Evolutionary conservation across 805 yeast species (phyloP).

Genomic region (Candida khao-thaluensis): DNA sequence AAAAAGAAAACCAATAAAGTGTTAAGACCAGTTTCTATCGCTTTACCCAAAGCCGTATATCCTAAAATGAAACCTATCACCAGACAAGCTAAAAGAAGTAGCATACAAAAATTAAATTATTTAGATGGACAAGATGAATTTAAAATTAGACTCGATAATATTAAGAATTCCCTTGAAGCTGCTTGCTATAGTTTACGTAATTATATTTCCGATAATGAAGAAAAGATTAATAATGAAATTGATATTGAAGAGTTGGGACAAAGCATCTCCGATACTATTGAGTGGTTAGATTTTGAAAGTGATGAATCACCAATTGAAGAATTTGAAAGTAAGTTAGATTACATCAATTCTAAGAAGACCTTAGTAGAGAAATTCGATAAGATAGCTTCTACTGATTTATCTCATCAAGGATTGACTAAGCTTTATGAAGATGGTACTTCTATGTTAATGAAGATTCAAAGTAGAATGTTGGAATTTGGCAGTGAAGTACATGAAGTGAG

Average conservation of each 20-base stretch:
- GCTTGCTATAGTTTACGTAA: slow-evolving; percentile 68
- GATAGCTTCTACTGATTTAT: slow-evolving; percentile 48
- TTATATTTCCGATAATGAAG: slow-evolving; percentile 54
- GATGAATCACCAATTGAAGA: slow-evolving; percentile 44
- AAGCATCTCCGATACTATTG: slow-evolving; percentile 51
- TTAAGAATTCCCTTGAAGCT: slow-evolving; percentile 69
- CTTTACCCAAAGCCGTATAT: slow-evolving; percentile 50
- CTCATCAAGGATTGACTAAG: slow-evolving; percentile 42
- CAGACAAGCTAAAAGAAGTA: slow-evolving; percentile 40
- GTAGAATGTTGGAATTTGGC: slow-evolving; percentile 43
- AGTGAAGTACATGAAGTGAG: slow-evolving; percentile 45
- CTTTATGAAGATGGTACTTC: slow-evolving; percentile 44
- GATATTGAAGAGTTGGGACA: slow-evolving; percentile 15
- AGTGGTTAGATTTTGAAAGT: slow-evolving; percentile 78
- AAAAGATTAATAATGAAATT: slow-evolving; percentile 30
- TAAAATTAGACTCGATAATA: slow-evolving; percentile 52
- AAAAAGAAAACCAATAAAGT: slow-evolving; percentile 13
- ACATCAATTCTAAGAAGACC: slow-evolving; percentile 18
- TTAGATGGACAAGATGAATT: slow-evolving; percentile 57
- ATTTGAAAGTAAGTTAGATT: slow-evolving; percentile 24
- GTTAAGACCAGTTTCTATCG: slow-evolving; percentile 23
- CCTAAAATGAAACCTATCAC: slow-evolving; percentile 32
- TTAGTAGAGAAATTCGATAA: slow-evolving; percentile 35
- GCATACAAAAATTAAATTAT: slow-evolving; percentile 48
- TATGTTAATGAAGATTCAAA: slow-evolving; percentile 43